Evolutionary conservation across 768 basidiomycete genomes (phyloP).

Genomic region (Vararia minispora): DNA sequence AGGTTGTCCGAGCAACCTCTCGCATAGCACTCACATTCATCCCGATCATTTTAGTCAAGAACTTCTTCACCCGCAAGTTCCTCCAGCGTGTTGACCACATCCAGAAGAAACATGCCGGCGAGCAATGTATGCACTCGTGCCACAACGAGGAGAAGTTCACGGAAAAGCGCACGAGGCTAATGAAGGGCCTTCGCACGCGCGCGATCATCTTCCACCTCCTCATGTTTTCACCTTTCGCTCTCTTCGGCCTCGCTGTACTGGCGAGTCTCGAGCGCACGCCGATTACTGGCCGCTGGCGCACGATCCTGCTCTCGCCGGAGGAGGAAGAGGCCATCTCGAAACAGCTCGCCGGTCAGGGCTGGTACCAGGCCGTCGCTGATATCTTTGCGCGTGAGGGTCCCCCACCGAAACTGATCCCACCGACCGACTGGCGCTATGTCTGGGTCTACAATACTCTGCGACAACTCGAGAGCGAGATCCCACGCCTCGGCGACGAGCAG

Average conservation of each 20-base stretch:
- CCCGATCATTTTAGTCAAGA: constrained; percentile 55
- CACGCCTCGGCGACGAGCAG: constrained; percentile 48
- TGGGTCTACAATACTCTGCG: constrained; percentile 82
- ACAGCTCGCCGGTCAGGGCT: constrained; percentile 73
- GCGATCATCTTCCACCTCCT: constrained; percentile 43
- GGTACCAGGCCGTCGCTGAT: constrained; percentile 75
- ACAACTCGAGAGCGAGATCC: constrained; percentile 65
- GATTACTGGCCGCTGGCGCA: constrained; percentile 81
- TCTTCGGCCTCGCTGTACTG: constrained; percentile 60
- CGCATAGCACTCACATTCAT: constrained; percentile 68
- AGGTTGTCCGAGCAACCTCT: constrained; percentile 55
- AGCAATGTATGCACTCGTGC: too few species aligned
- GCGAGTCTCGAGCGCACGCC: constrained; percentile 72
- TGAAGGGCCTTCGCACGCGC: constrained; percentile 37
- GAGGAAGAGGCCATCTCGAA: constrained; percentile 86
- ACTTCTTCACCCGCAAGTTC: constrained; percentile 35
- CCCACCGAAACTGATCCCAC: constrained; percentile 49
- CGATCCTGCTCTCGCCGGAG: constrained; percentile 84
- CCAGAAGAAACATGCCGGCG: too few species aligned
- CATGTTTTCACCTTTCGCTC: constrained; percentile 43
- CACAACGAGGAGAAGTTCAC: constrained; percentile 31
- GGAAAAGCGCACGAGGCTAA: constrained; percentile 36
- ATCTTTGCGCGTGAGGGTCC: constrained; percentile 58
- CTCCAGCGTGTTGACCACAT: constrained; percentile 40
- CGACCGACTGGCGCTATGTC: constrained; percentile 77